Evolutionary conservation across 352 stramenopile species (phyloP).

Genomic region (Pythium phragmitis): DNA sequence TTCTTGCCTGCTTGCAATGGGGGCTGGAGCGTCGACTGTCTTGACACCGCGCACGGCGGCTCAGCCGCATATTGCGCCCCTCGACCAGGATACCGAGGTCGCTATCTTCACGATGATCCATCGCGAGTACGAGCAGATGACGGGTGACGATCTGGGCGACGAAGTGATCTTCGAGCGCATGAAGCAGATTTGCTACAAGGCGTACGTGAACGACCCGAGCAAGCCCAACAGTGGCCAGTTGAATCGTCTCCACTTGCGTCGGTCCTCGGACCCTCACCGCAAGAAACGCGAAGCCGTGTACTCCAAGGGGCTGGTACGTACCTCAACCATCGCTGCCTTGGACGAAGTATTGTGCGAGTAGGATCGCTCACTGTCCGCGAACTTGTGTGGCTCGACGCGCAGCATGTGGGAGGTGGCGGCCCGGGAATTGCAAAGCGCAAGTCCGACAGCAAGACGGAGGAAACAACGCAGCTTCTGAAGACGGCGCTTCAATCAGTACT

Average conservation of each 20-base stretch:
- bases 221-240: conserved; percentile 24
- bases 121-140: conserved; percentile 67
- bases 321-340: too few species aligned
- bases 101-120: conserved; percentile 57
- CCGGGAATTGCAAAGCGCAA: conserved; percentile 28
- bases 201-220: conserved; percentile 41
- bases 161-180: conserved; percentile 78
- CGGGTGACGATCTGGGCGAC: conserved; percentile 45
- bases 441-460: conserved; percentile 62
- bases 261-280: conserved; percentile 52
- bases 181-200: conserved; percentile 58
- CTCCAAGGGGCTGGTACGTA: conserved; percentile 61
- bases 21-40: conserved; percentile 15
- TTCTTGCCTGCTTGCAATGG: conserved; percentile 10
- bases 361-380: not conserved
- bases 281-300: conserved; percentile 76
- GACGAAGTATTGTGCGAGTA: not conserved
- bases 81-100: conserved; percentile 32
- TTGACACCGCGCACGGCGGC: conserved; percentile 22
- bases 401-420: conserved; percentile 30
- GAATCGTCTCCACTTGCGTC: conserved; percentile 46
- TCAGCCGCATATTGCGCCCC: conserved; percentile 20
- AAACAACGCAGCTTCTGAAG: conserved; percentile 50
- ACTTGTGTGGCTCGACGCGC: not conserved
- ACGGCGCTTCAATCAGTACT: conserved; percentile 57